phyloP scores from a whole-genome alignment of 2,329 filamentous ascomycete species.

The Colletotrichum australisinense region DNA sequence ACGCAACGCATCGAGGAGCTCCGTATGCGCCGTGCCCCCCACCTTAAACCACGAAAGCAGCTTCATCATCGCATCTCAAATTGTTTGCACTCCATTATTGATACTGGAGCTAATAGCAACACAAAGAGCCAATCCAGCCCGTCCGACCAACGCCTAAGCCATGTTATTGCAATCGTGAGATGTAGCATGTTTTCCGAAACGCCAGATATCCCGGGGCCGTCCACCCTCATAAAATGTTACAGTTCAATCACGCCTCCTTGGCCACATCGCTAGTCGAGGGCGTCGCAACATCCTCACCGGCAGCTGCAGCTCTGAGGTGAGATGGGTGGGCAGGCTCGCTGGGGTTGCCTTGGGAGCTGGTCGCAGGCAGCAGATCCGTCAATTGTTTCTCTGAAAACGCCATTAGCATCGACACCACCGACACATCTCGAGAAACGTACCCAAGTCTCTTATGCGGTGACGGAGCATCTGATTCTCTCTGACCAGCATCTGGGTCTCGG shows the following conservation, averaged over 20 bases:
- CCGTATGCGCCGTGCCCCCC: too few species aligned
- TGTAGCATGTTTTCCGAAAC: not conserved
- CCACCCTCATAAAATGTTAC: not conserved
- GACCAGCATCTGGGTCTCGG: slow-evolving; percentile 81
- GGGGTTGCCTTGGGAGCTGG: slow-evolving; percentile 46
- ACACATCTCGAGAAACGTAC: slow-evolving; percentile 52
- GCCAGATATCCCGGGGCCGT: not conserved
- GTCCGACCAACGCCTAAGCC: slow-evolving; percentile 3
- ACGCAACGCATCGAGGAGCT: not conserved
- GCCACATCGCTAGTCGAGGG: slow-evolving; percentile 5
- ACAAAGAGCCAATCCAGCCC: not conserved
- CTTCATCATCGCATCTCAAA: not conserved
- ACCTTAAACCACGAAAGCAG: not conserved
- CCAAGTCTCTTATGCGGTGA: slow-evolving; percentile 78
- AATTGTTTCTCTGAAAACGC: slow-evolving; percentile 62
- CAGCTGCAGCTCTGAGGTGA: slow-evolving; percentile 59
- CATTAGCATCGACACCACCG: slow-evolving; percentile 20
- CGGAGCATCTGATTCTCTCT: slow-evolving; percentile 88
- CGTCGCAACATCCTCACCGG: slow-evolving; percentile 46
- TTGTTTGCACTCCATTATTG: not conserved
- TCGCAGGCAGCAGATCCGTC: slow-evolving; percentile 51
- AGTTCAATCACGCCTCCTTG: slow-evolving; percentile 13
- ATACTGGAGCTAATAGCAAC: not conserved
- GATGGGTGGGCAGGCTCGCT: slow-evolving; percentile 62
- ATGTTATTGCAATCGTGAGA: slow-evolving; percentile 7